Conservation (phyloP, 2,329 filamentous ascomycete species). For the Aspergillus sojae region DNA sequence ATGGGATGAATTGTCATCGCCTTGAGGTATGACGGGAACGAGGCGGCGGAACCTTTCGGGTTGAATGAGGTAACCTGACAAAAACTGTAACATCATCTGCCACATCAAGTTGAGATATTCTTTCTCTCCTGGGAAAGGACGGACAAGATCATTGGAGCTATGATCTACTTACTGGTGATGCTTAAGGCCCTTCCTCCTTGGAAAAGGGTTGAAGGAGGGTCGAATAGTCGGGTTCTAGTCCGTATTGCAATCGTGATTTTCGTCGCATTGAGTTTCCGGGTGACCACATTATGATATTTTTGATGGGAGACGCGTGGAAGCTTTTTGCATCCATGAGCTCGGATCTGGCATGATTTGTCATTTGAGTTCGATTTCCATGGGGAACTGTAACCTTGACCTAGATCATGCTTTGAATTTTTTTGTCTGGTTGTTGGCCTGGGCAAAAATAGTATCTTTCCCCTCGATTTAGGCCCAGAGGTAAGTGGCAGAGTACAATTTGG, state of each 20-base stretch:
- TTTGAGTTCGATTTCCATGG: not conserved
- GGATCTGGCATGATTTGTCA: not conserved
- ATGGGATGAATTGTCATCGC: not conserved
- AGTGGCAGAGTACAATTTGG: not conserved
- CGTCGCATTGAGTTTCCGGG: not conserved
- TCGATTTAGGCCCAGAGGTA: not conserved
- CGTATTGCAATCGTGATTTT: not conserved
- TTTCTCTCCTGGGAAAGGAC: not conserved
- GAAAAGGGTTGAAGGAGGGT: not conserved
- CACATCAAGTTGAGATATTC: not conserved
- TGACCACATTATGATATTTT: not conserved
- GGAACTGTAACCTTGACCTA: not conserved
- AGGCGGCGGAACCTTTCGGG: conserved; percentile 3
- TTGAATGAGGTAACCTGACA: not conserved
- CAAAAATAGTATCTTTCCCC: not conserved
- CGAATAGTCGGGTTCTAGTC: not conserved
- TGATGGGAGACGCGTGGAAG: not conserved
- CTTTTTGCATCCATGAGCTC: not conserved
- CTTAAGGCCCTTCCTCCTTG: not conserved
- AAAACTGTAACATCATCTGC: conserved; percentile 3
- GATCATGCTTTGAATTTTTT: not conserved
- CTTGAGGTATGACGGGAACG: conserved; percentile 4
- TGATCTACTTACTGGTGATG: not conserved
- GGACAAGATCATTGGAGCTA: too few species aligned
- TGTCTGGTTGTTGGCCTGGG: not conserved